Base-by-base conservation (phyloP, 2,329 filamentous ascomycete species). In the Sphaerulina populicola region DNA sequence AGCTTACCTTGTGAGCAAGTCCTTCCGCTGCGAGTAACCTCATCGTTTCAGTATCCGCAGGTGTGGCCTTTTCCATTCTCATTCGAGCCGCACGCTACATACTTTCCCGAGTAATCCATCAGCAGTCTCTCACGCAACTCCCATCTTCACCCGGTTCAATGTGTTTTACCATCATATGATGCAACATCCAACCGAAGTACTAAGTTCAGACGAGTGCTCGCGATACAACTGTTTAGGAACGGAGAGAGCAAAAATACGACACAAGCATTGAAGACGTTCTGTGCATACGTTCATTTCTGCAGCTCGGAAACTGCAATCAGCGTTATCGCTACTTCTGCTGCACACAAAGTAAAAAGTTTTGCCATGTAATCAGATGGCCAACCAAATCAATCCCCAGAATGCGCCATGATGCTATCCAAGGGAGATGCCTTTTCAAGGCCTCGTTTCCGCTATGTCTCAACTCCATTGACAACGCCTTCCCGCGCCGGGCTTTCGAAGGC, bases 391-490 rank as follows among this genome's bases (percentile, higher is more conserved):
- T 39, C 14, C 9, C 37, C 37, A 41, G 14, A 41, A n/a, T 41
- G 39, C 39, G 39, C 18, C 39, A 23, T 6, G 39, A 41, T 23
- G 18, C 39, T 12, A 27, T 23, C 6, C 14, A 39, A 15, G 9
- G 15, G 23, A 6, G 27, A 23, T 9, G 15, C 12, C 10, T 18
- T 15, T 41, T 23, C n/a, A 15, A 15, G 37, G 14, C 8, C 11
- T 18, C 11, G 5, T 7, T 12, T 12, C 21, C 18, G 11, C 11
- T n/a, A 5, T 4, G 5, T 39, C 21, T 18, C 6, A 41, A 41
- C 39, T 41, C 39, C 15, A 23, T 41, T 41, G 39, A 9, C 39
- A 44, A 52, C 50, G 50, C 50, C 50, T 48, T 52, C 50, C 45
- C 51, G 43, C 52, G 47, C 52, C 47, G 44, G 44, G 47, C 41